A percentile compares a stretch with the other conserved stretches of the same genome.
phyloP scores from a whole-genome alignment of 2,329 filamentous ascomycete species.

The Aspergillus costaricaensis region DNA sequence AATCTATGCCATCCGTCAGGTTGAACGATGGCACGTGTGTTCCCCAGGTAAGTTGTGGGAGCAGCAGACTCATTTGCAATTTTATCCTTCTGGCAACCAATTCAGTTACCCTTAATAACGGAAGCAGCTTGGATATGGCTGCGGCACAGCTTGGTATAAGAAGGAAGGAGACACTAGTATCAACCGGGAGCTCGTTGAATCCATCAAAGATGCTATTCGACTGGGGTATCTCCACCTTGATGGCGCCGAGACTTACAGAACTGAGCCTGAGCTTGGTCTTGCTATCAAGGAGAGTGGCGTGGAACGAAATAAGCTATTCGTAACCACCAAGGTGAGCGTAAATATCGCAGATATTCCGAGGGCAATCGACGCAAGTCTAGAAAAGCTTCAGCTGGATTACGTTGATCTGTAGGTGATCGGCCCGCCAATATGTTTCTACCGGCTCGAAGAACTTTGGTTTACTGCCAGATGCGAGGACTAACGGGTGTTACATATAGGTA shows the following conservation, averaged over 20 bases:
- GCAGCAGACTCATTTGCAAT: background rate
- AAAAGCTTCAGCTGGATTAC: conserved; percentile 62
- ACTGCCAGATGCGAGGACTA: background rate
- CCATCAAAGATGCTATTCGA: conserved; percentile 58
- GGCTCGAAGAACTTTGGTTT: background rate
- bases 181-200: conserved; percentile 58
- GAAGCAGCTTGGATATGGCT: conserved; percentile 60
- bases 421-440: background rate
- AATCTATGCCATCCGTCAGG: conserved; percentile 39
- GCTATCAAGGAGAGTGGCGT: conserved; percentile 52
- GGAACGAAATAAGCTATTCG: conserved; percentile 50
- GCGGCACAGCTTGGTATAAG: conserved; percentile 67
- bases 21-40: conserved; percentile 60
- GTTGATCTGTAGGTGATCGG: conserved; percentile 58
- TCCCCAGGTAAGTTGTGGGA: conserved; percentile 51
- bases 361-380: conserved; percentile 58
- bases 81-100: background rate
- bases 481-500: conserved; percentile 45
- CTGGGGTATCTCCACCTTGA: conserved; percentile 65
- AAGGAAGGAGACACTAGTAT: conserved; percentile 47
- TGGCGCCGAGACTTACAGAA: conserved; percentile 60
- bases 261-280: conserved; percentile 51
- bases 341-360: conserved; percentile 58
- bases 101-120: background rate
- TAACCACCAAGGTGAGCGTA: conserved; percentile 59